Conservation (phyloP, 495 filamentous ascomycete genomes). For the Tetracladium marchalianum region DNA sequence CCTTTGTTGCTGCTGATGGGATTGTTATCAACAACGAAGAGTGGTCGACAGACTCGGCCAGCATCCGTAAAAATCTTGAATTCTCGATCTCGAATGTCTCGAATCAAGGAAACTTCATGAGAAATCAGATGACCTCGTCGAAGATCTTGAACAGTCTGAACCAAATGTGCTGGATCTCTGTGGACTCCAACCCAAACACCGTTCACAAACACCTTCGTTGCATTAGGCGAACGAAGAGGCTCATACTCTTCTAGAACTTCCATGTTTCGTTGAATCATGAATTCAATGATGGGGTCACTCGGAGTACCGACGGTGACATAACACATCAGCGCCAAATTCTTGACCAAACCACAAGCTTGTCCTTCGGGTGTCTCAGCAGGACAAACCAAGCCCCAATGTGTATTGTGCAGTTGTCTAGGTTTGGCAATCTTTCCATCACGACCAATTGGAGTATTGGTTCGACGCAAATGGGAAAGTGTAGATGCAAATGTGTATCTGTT, state of each 20-base stretch:
- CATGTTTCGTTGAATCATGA: conserved; percentile 91
- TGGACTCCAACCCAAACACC: conserved; percentile 96
- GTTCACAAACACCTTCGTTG: conserved; percentile 96
- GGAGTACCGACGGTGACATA: conserved; percentile 91
- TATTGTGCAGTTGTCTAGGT: conserved; percentile 95
- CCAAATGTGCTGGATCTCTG: conserved; percentile 69
- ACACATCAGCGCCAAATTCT: conserved; percentile 97
- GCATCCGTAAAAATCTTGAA: conserved; percentile 99
- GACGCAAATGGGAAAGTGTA: conserved; percentile 87
- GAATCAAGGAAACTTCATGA: conserved; percentile 83
- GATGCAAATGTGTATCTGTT: conserved; percentile 97
- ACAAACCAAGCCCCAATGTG: conserved; percentile 96
- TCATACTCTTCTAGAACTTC: conserved; percentile 96
- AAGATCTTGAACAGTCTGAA: conserved; percentile 64
- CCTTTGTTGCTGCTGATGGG: conserved; percentile 60
- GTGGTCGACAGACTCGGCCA: conserved; percentile 82
- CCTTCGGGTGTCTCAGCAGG: conserved; percentile 97
- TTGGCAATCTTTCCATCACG: conserved; percentile 98
- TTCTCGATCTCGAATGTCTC: conserved; percentile 91
- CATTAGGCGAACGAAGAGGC: conserved; percentile 74
- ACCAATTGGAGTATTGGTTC: conserved; percentile 96
- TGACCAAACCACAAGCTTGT: conserved; percentile 96
- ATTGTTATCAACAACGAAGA: conserved; percentile 82
- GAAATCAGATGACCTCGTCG: conserved; percentile 64
- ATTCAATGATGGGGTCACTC: conserved; percentile 81